Conservation (phyloP, 768 basidiomycete species). For the Phylloporus rhodoxanthus region DNA sequence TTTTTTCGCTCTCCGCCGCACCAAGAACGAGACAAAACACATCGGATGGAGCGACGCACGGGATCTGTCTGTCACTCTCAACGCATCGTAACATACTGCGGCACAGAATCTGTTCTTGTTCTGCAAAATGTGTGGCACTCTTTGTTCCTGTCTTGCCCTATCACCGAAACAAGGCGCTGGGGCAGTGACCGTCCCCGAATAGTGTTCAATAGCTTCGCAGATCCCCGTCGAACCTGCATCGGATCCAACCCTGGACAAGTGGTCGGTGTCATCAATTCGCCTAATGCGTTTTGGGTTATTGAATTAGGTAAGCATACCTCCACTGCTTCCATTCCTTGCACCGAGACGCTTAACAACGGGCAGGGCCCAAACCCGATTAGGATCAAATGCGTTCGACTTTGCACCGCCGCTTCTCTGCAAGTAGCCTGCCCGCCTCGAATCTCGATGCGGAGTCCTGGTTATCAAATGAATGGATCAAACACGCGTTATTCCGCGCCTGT, state of each 20-base stretch:
- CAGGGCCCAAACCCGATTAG: conserved; percentile 8
- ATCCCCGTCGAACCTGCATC: conserved; percentile 23
- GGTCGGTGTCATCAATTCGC: conserved; percentile 11
- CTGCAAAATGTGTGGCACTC: not conserved
- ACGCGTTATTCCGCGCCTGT: conserved; percentile 17
- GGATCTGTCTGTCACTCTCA: not conserved
- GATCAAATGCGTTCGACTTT: conserved; percentile 7
- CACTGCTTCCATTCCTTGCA: conserved; percentile 26
- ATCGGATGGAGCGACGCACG: not conserved
- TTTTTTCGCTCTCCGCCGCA: conserved; percentile 15
- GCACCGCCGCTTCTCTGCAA: conserved; percentile 19
- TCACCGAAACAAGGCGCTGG: conserved; percentile 9
- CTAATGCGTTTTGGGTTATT: conserved; percentile 5
- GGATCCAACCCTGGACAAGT: conserved; percentile 17
- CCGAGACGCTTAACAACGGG: conserved; percentile 19
- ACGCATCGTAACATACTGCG: not conserved
- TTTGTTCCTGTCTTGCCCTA: conserved; percentile 5
- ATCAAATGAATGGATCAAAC: conserved; percentile 19
- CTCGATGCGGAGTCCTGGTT: conserved; percentile 11
- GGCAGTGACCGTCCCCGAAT: conserved; percentile 9
- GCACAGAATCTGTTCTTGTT: too few relatives aligned
- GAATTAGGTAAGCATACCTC: conserved; percentile 20
- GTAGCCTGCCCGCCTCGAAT: conserved; percentile 15
- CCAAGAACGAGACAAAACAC: not conserved
- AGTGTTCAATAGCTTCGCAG: conserved; percentile 6